Conservation (phyloP, 352 stramenopile genomes). For the Globisporangium heterothallicum region DNA sequence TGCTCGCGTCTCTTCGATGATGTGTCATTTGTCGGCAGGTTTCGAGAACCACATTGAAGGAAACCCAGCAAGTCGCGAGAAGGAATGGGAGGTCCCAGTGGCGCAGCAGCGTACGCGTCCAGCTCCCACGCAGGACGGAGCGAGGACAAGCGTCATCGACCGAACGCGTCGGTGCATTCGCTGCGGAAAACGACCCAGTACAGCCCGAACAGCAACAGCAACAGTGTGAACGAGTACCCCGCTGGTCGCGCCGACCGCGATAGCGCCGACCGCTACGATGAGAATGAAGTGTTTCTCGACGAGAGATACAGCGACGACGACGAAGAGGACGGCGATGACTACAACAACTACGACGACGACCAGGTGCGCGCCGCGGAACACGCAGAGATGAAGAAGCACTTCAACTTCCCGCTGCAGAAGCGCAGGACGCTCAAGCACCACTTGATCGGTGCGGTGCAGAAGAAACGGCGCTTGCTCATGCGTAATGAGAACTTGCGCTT, state of each 20-base stretch:
- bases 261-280: background rate
- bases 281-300: slow-evolving; percentile 5
- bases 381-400: slow-evolving; percentile 37
- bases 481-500: slow-evolving; percentile 76
- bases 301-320: slow-evolving; percentile 18
- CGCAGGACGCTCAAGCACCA: slow-evolving; percentile 26
- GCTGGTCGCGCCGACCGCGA: background rate
- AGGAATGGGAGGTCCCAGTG: slow-evolving; percentile 9
- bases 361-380: slow-evolving; percentile 27
- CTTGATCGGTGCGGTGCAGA: slow-evolving; percentile 42
- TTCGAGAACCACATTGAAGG: slow-evolving; percentile 13
- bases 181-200: slow-evolving; percentile 18
- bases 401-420: slow-evolving; percentile 47
- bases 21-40: no score
- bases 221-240: background rate
- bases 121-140: background rate
- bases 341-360: slow-evolving; percentile 26
- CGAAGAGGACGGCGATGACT: slow-evolving; percentile 22
- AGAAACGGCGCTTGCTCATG: slow-evolving; percentile 57
- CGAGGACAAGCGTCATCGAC: slow-evolving; percentile 3
- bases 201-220: slow-evolving; percentile 2
- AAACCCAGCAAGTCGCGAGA: background rate
- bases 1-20: slow-evolving; percentile 3
- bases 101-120: slow-evolving; percentile 2
- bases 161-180: slow-evolving; percentile 13